Evolutionary conservation across 257 asterid species (phyloP).

Genomic region (Solanum appendiculatum): DNA sequence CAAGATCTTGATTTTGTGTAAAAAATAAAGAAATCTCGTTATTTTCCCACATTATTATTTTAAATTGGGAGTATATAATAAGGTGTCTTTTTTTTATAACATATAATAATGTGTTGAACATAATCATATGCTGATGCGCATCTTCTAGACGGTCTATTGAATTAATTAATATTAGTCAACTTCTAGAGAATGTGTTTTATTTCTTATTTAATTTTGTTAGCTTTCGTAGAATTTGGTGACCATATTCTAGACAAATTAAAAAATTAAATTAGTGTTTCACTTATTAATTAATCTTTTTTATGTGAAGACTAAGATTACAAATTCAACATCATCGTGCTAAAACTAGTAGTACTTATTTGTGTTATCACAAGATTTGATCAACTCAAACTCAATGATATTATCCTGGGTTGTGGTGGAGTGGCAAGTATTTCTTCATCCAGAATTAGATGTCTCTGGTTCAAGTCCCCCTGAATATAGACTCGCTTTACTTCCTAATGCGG

Average conservation of each 20-base stretch:
- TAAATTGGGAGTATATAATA: neutral
- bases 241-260: neutral
- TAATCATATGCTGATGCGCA: neutral
- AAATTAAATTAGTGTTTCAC: neutral
- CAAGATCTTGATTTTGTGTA: neutral
- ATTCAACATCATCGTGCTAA: neutral
- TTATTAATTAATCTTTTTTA: neutral
- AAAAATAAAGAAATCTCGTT: neutral
- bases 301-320: neutral
- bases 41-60: neutral
- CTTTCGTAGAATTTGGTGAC: neutral
- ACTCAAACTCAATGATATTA: neutral
- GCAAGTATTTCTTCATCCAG: no score
- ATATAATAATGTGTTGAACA: neutral
- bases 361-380: neutral
- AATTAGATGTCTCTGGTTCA: fast-evolving
- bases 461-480: no score
- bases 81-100: neutral
- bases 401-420: neutral
- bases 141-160: neutral
- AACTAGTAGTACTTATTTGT: neutral
- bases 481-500: no score
- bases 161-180: neutral
- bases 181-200: neutral
- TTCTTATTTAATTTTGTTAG: neutral